Evolutionary conservation across 176 grass and related monocot species (phyloP).

Genomic region (Tillandsia fasciculata): DNA sequence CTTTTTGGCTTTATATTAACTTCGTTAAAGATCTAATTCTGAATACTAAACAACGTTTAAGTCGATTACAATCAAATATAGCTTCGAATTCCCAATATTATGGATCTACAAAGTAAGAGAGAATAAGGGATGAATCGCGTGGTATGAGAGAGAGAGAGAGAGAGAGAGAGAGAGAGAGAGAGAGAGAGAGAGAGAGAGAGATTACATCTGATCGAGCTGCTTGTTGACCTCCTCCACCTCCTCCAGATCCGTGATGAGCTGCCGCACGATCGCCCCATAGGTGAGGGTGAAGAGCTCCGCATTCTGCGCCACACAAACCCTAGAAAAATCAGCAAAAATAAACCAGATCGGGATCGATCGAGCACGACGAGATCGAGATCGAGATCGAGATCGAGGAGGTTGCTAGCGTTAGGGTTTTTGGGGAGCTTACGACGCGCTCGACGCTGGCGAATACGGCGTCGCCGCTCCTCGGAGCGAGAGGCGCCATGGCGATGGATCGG

Average conservation of each 20-base stretch:
- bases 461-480: slow-evolving; percentile 57
- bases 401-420: background rate
- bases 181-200: background rate
- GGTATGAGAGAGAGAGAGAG: no score
- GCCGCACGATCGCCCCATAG: slow-evolving; percentile 90
- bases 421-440: slow-evolving; percentile 79
- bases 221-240: slow-evolving; percentile 99
- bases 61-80: no score
- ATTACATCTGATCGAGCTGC: slow-evolving; percentile 96
- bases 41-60: no score
- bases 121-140: background rate
- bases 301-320: slow-evolving; percentile 31
- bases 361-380: background rate
- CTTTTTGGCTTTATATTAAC: no score
- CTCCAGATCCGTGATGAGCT: slow-evolving; percentile 96
- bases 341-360: background rate
- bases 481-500: slow-evolving; percentile 31
- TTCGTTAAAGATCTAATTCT: no score
- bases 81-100: no score
- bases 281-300: slow-evolving; percentile 98
- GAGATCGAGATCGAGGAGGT: background rate
- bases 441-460: slow-evolving; percentile 93
- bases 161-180: background rate
- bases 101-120: no score
- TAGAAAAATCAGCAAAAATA: slow-evolving; percentile 8